Conservation (phyloP, 495 filamentous ascomycete species). For the Penicillium paxilli region DNA sequence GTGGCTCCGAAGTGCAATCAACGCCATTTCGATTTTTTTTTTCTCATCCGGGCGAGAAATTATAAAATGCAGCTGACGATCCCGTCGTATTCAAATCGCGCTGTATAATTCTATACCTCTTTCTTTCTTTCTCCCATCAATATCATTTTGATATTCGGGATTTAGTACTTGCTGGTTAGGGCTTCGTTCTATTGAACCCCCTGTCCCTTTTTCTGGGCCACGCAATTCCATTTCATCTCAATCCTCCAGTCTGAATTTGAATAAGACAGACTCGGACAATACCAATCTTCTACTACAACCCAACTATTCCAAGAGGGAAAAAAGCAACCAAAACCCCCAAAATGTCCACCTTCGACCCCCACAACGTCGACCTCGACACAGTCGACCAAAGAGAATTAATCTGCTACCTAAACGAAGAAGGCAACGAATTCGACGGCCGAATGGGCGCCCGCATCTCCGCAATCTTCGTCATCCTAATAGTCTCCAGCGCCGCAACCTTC, state of each 20-base stretch:
- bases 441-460: conserved; percentile 44
- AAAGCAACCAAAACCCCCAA: background rate
- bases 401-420: conserved; percentile 35
- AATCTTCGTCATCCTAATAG: conserved; percentile 45
- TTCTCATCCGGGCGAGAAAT: background rate
- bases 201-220: too few species aligned
- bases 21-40: background rate
- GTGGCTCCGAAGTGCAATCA: conserved; percentile 12
- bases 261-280: background rate
- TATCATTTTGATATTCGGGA: too few species aligned
- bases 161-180: background rate
- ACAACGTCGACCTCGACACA: conserved; percentile 38
- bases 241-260: background rate
- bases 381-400: conserved; percentile 32
- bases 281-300: background rate
- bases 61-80: conserved; percentile 19
- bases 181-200: background rate
- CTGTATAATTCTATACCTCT: background rate
- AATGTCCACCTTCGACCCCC: conserved; percentile 36
- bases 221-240: too few species aligned
- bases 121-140: background rate
- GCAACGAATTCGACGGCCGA: conserved; percentile 46
- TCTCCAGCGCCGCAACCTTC: conserved; percentile 48
- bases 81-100: conserved; percentile 3
- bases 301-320: too few species aligned